A percentile compares a stretch with the other conserved stretches of the same genome.
phyloP scores from a whole-genome alignment of 768 basidiomycete species.

The Phylloporus rhodoxanthus region DNA sequence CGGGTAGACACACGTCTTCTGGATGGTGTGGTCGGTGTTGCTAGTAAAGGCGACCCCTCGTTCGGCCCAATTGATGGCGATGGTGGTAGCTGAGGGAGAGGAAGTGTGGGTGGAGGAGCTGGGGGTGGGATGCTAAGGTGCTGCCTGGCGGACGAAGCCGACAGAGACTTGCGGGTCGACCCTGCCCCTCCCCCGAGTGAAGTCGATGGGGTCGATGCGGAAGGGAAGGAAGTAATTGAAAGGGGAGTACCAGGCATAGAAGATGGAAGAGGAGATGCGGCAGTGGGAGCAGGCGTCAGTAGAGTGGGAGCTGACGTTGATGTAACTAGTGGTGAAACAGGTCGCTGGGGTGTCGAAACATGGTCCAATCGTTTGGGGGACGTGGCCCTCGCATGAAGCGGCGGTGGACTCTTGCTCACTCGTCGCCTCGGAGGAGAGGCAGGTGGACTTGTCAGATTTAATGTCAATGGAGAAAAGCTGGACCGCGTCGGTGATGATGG shows the following conservation, averaged over 20 bases:
- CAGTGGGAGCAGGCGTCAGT: slow-evolving; percentile 4
- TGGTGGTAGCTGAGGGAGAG: slow-evolving; percentile 27
- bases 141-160: slow-evolving; percentile 19
- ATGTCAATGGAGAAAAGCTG: slow-evolving; percentile 24
- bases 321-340: slow-evolving; percentile 9
- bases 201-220: background rate
- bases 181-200: background rate
- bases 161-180: slow-evolving; percentile 7
- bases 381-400: slow-evolving; percentile 7
- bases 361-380: slow-evolving; percentile 11
- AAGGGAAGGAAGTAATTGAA: slow-evolving; percentile 11
- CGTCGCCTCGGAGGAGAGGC: slow-evolving; percentile 15
- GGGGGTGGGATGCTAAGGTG: slow-evolving; percentile 27
- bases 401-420: slow-evolving; percentile 27
- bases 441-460: slow-evolving; percentile 20
- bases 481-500: slow-evolving; percentile 27
- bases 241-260: slow-evolving; percentile 19
- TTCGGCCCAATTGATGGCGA: slow-evolving; percentile 6
- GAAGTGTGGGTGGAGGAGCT: slow-evolving; percentile 27
- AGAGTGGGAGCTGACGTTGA: slow-evolving; percentile 5
- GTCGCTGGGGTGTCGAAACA: background rate
- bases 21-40: slow-evolving; percentile 1
- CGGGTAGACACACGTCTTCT: slow-evolving; percentile 13
- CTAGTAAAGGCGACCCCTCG: slow-evolving; percentile 1
- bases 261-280: slow-evolving; percentile 12